A percentile compares a stretch with the other conserved stretches of the same genome.
These are phyloP conservation scores for Posidonia australis DNA, from an alignment of 106 monocot genomes.

Conservation along the genomic window DNA sequence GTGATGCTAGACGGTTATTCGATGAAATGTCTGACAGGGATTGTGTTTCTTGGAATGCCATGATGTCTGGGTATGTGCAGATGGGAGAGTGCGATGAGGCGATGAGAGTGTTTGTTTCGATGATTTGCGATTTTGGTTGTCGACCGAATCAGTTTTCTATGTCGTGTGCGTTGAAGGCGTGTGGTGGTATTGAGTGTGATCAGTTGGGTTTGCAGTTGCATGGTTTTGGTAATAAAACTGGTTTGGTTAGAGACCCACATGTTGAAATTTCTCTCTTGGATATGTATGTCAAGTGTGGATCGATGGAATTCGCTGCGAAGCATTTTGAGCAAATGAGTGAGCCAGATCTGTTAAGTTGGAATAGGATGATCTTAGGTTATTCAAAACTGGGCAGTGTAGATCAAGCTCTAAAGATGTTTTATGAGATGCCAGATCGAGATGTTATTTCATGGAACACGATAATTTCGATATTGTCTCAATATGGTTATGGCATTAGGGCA, in stretches of 20 bases:
- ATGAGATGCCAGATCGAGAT: conserved; percentile 52
- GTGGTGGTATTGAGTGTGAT: conserved; percentile 23
- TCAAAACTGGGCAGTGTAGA: conserved; percentile 28
- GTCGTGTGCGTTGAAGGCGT: conserved; percentile 55
- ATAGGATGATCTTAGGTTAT: conserved; percentile 63
- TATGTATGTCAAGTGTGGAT: conserved; percentile 66
- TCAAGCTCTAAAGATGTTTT: conserved; percentile 38
- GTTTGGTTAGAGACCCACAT: conserved; percentile 24
- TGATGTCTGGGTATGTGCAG: conserved; percentile 50
- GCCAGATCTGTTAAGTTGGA: conserved; percentile 58
- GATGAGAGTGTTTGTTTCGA: conserved; percentile 31
- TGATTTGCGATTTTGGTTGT: conserved; percentile 22
- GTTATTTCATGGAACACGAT: conserved; percentile 76
- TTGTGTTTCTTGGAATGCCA: conserved; percentile 58
- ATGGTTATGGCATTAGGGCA: conserved; percentile 27
- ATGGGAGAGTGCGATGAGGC: conserved; percentile 18
- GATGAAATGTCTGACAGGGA: conserved; percentile 65
- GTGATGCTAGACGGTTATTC: conserved; percentile 46
- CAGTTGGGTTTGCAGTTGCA: conserved; percentile 46
- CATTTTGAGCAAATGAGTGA: conserved; percentile 37
- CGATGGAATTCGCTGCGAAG: conserved; percentile 24
- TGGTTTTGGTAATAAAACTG: conserved; percentile 39
- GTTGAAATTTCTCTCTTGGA: conserved; percentile 45
- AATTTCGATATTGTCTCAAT: conserved; percentile 45
- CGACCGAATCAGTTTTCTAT: conserved; percentile 38